A percentile compares a stretch with the other conserved stretches of the same genome.
Evolutionary conservation across 306 rosid species (phyloP).

Genomic region (Coriaria nepalensis): DNA sequence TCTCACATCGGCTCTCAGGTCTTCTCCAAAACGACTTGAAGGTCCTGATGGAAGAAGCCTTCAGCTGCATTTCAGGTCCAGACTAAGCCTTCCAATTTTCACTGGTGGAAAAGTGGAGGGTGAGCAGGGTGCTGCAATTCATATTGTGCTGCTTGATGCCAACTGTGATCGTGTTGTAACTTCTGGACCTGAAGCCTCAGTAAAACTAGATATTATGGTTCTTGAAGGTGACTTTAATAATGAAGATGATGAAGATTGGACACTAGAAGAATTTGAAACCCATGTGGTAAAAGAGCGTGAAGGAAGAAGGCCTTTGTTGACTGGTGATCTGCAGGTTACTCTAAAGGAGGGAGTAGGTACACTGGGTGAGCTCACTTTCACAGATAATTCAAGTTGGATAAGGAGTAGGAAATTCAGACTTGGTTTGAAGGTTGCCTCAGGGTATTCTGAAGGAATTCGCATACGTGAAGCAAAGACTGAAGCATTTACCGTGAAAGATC

Average conservation of each 20-base stretch:
- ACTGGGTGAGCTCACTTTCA: constrained; percentile 76
- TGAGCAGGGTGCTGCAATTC: constrained; percentile 97
- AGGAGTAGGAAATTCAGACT: constrained; percentile 98
- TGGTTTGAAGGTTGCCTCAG: constrained; percentile 72
- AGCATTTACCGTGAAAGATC: constrained; percentile 98
- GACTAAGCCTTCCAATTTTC: constrained; percentile 87
- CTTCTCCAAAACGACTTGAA: constrained; percentile 91
- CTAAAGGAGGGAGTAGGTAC: constrained; percentile 99
- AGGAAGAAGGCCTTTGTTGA: constrained; percentile 91
- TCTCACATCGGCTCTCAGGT: constrained; percentile 45
- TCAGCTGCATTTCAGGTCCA: constrained; percentile 72
- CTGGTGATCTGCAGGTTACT: constrained; percentile 79
- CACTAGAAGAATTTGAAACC: constrained; percentile 80
- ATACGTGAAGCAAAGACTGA: constrained; percentile 96
- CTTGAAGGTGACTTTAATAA: constrained; percentile 97
- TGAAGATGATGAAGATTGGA: constrained; percentile 93
- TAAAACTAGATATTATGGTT: constrained; percentile 82
- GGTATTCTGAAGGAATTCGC: constrained; percentile 64
- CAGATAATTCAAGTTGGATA: constrained; percentile 99
- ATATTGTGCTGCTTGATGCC: constrained; percentile 67
- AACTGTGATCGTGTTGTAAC: constrained; percentile 40
- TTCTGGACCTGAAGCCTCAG: constrained; percentile 63
- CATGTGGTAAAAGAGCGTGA: constrained; percentile 96
- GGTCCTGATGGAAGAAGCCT: constrained; percentile 84
- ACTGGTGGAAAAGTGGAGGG: constrained; percentile 99